These are phyloP conservation scores for Spergularia bocconei DNA, from an alignment of 148 eudicot species.

Conservation along the genomic window DNA sequence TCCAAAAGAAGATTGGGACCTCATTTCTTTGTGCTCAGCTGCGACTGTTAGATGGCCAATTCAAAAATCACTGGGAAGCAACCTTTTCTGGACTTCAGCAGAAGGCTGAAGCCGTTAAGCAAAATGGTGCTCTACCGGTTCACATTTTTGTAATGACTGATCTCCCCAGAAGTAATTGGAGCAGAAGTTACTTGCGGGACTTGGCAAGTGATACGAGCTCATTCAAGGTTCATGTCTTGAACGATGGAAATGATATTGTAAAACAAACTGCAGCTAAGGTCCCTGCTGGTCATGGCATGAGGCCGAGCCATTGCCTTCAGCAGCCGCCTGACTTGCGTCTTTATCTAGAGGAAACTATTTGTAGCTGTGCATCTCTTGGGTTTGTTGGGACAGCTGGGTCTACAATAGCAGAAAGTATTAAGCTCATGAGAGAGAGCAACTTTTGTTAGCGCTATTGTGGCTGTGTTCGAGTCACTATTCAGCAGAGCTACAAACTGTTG, in stretches of 20 bases:
- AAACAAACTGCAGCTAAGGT: constrained; percentile 29
- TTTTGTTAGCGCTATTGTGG: constrained; percentile 22
- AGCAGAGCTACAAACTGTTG: background rate
- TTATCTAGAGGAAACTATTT: constrained; percentile 40
- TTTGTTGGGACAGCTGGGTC: constrained; percentile 53
- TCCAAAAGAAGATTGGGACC: constrained; percentile 41
- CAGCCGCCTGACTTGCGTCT: constrained; percentile 35
- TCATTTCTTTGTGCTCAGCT: constrained; percentile 49
- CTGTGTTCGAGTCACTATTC: constrained; percentile 3
- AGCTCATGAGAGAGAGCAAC: constrained; percentile 41
- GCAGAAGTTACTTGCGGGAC: constrained; percentile 33
- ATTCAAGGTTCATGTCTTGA: constrained; percentile 35
- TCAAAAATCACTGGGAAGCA: constrained; percentile 46
- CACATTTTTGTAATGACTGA: constrained; percentile 48
- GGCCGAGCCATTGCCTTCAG: constrained; percentile 21
- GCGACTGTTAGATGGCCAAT: constrained; percentile 46
- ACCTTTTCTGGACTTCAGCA: constrained; percentile 38
- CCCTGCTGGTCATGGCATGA: constrained; percentile 16
- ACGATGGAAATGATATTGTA: constrained; percentile 26
- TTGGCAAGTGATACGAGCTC: constrained; percentile 27
- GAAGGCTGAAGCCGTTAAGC: constrained; percentile 31
- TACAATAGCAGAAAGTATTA: constrained; percentile 46
- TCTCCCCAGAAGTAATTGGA: constrained; percentile 45
- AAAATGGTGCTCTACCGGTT: constrained; percentile 32
- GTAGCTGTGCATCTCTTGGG: constrained; percentile 50